Evolutionary conservation across 805 yeast species (phyloP), one percentile per base, ranked within the genome.

Genomic region (Debaryomyces tyrocola): DNA sequence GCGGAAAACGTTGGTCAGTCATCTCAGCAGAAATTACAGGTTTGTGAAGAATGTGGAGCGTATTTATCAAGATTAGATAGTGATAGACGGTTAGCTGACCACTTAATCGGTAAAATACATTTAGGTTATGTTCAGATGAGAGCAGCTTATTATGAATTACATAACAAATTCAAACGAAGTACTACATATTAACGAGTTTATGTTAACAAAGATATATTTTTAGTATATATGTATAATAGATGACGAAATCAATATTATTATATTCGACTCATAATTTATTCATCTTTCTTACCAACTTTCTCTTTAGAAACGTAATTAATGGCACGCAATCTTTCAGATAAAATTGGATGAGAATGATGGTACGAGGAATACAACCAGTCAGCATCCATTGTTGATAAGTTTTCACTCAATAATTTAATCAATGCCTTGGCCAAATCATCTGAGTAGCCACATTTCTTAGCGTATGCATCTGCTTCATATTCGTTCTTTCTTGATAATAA

Each of bases 381-480:
- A 21, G 94, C 95, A 60, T 86, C 90, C 73, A 90, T 78, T n/a
- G 90, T 79, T 47, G 89, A 77, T 62, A 94, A 78, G 67, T 94
- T 92, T 61, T 90, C 87, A 57, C 82, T 82, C 60, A 85, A 87
- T 52, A 94, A 70, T 52, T 79, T 82, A 60, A 89, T 84, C 60
- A 94, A 78, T 1, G 96, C 84, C 44, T 72, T 73, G 43, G 86
- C 79, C 62, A 94, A 79, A 43, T 83, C 83, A 28, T 77, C 73
- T 7, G 87, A 75, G 62, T 83, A 84, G 20, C 96, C 96, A 55
- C 83, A 78, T 41, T 77, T 73, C 46, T 82, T 83, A 14, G 98
- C 97, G 63, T 79, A 90, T 51, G 77, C 82, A 65, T 92, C 99
- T 14, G 99, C 98, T 69, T 94, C 90, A 60, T 84, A 94, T 70